Evolutionary conservation across 495 filamentous ascomycete genomes (phyloP).

Genomic region (Annulohypoxylon nitens): DNA sequence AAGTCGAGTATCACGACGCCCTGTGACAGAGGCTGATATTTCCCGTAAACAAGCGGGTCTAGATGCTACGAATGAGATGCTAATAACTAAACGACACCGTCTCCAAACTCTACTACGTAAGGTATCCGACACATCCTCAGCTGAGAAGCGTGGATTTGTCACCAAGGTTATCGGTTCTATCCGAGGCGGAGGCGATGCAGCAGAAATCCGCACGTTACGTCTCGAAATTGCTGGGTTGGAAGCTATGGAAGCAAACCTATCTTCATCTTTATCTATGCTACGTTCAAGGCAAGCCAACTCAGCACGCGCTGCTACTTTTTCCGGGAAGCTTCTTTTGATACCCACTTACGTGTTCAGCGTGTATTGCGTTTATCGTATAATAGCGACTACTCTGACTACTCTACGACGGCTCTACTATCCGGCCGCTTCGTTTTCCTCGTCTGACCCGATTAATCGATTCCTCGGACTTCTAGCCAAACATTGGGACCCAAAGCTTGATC

Average conservation of each 20-base stretch:
- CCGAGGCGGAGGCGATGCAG: constrained; percentile 69
- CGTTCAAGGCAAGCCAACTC: constrained; percentile 70
- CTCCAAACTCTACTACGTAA: constrained; percentile 76
- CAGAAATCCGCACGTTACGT: constrained; percentile 73
- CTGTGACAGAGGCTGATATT: constrained; percentile 77
- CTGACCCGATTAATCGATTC: constrained; percentile 83
- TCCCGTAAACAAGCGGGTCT: constrained; percentile 78
- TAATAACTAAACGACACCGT: constrained; percentile 74
- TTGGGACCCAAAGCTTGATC: constrained; percentile 77
- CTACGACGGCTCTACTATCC: constrained; percentile 66
- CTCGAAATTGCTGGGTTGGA: constrained; percentile 84
- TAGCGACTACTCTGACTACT: constrained; percentile 73
- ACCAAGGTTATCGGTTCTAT: constrained; percentile 75
- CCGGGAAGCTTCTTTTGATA: constrained; percentile 69
- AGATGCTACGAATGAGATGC: constrained; percentile 80
- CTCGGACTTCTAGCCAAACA: constrained; percentile 78
- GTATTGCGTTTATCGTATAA: constrained; percentile 82
- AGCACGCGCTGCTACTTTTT: constrained; percentile 69
- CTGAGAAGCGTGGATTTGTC: constrained; percentile 69
- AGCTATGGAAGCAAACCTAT: constrained; percentile 77
- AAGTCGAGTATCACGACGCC: constrained; percentile 62
- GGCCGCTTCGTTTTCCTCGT: constrained; percentile 70
- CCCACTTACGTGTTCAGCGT: constrained; percentile 75
- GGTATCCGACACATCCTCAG: constrained; percentile 57
- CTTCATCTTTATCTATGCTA: constrained; percentile 69